A percentile compares a stretch with the other conserved stretches of the same genome.
These are phyloP conservation scores for Wickerhamiella azymoides DNA, from an alignment of 805 yeast species.

Conservation along the genomic window DNA sequence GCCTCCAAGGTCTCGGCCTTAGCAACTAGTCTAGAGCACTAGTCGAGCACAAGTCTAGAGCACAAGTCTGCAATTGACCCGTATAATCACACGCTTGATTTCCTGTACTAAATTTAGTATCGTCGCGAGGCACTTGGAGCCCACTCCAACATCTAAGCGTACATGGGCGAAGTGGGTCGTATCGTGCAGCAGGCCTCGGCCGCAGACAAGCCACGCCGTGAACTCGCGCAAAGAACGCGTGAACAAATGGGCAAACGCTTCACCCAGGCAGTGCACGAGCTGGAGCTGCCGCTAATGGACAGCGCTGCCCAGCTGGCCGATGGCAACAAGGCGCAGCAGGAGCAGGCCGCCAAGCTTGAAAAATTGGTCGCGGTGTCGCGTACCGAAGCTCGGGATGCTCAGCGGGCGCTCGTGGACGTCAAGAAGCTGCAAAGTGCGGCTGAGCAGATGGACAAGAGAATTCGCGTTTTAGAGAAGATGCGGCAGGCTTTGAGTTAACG, in stretches of 20 bases:
- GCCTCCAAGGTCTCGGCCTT: too few species aligned
- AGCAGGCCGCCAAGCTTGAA: not conserved
- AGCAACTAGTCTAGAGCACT: too few species aligned
- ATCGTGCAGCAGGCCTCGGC: constrained; percentile 6
- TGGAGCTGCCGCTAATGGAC: not conserved
- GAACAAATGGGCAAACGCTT: not conserved
- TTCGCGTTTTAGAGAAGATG: constrained; percentile 8
- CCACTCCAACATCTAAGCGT: not conserved
- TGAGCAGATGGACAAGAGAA: constrained; percentile 5
- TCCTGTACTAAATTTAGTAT: too few species aligned
- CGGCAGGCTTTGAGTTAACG: not conserved
- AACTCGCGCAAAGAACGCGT: not conserved
- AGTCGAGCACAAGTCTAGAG: too few species aligned
- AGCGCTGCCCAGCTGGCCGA: not conserved
- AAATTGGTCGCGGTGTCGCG: not conserved
- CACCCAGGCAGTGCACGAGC: constrained; percentile 2
- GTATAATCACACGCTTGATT: too few species aligned
- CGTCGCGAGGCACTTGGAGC: too few species aligned
- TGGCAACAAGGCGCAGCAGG: not conserved
- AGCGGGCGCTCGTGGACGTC: not conserved
- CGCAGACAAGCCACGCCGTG: constrained; percentile 2
- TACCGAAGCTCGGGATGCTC: not conserved
- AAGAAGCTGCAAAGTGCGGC: constrained; percentile 1
- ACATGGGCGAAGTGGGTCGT: constrained; percentile 4
- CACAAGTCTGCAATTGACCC: not conserved